Conservation (phyloP, 441 rosid species). For the Kokia cookei region DNA sequence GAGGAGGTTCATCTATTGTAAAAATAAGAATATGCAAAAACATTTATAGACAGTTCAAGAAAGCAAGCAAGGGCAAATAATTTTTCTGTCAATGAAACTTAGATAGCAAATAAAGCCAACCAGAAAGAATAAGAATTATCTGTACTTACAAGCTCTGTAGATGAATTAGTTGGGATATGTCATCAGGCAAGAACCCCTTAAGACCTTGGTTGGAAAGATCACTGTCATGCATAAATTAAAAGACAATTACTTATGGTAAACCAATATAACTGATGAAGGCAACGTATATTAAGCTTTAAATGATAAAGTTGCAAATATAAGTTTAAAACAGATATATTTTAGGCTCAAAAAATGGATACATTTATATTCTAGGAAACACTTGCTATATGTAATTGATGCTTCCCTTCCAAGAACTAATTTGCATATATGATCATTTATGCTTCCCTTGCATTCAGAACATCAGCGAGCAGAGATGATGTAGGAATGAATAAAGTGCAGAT, state of each 20-base stretch:
- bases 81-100: neutral
- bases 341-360: neutral
- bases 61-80: neutral
- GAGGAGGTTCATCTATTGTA: slow-evolving; percentile 1
- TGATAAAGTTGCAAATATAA: neutral
- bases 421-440: neutral
- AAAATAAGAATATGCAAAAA: neutral
- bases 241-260: slow-evolving; percentile 1
- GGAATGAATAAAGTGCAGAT: neutral
- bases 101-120: neutral
- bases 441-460: neutral
- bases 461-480: neutral
- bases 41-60: neutral
- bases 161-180: slow-evolving; percentile 63
- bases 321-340: neutral
- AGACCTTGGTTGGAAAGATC: slow-evolving; percentile 86
- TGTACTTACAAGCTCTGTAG: slow-evolving; percentile 82
- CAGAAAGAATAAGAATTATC: neutral
- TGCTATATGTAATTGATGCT: neutral
- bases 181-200: slow-evolving; percentile 73
- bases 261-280: neutral
- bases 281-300: neutral
- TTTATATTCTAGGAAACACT: neutral
- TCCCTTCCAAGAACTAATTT: neutral
- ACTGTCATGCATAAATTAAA: slow-evolving; percentile 37